Conservation (phyloP, 148 eudicot genomes). For the Arctostaphylos glauca region DNA sequence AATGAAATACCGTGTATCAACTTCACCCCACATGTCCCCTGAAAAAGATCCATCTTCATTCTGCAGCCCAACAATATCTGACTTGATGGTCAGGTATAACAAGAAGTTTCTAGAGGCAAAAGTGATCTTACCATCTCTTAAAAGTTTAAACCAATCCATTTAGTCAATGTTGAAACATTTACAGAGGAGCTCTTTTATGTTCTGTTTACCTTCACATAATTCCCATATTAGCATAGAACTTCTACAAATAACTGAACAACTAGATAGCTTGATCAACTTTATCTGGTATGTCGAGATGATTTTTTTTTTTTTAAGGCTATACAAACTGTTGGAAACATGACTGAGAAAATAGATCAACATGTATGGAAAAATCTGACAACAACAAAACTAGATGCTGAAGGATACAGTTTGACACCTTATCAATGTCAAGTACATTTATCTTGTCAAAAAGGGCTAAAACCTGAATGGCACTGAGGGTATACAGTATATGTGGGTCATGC, state of each 20-base stretch:
- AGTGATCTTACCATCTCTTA: neutral
- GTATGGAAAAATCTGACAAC: neutral
- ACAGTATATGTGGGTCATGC: slow-evolving; percentile 86
- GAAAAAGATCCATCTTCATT: slow-evolving; percentile 95
- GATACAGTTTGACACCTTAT: slow-evolving; percentile 87
- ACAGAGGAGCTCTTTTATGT: neutral
- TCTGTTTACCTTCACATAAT: neutral
- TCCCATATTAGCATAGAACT: neutral
- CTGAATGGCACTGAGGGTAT: slow-evolving; percentile 92
- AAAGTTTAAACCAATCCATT: neutral
- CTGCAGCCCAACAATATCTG: slow-evolving; percentile 73
- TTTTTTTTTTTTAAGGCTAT: neutral
- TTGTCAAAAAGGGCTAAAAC: slow-evolving; percentile 83
- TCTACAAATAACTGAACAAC: neutral
- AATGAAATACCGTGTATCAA: slow-evolving; percentile 67
- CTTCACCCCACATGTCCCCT: slow-evolving; percentile 98
- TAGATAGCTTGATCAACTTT: neutral
- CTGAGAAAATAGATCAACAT: neutral
- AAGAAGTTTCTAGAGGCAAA: neutral
- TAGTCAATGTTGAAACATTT: neutral
- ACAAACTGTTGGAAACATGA: neutral
- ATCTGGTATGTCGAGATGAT: neutral
- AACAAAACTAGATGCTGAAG: slow-evolving; percentile 28
- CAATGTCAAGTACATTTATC: slow-evolving; percentile 61
- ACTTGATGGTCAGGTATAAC: slow-evolving; percentile 40